These are phyloP conservation scores for Calonectria pauciramosa DNA, from an alignment of 2,329 filamentous ascomycete species.

Conservation along the genomic window DNA sequence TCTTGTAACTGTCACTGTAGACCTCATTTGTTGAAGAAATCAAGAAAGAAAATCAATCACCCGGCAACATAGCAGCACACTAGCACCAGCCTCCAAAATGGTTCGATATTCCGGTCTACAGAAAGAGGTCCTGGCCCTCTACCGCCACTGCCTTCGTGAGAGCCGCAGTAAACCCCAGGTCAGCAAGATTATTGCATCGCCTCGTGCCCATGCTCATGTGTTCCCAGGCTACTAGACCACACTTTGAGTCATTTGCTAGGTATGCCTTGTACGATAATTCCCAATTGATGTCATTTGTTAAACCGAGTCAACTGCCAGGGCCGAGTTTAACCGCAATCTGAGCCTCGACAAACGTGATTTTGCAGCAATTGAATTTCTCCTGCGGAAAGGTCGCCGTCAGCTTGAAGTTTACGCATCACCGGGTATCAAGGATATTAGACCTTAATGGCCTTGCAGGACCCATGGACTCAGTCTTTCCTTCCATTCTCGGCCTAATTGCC, in stretches of 20 bases:
- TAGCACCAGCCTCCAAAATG: conserved; percentile 20
- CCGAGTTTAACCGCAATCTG: conserved; percentile 82
- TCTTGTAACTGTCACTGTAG: not conserved
- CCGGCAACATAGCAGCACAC: not conserved
- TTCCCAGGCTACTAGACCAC: conserved; percentile 65
- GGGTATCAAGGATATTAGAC: conserved; percentile 82
- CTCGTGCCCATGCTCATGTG: conserved; percentile 30
- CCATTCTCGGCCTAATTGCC: not conserved
- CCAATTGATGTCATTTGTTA: not conserved
- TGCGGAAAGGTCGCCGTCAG: conserved; percentile 86
- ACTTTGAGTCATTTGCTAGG: conserved; percentile 77
- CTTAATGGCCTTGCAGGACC: conserved; percentile 34
- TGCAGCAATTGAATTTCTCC: conserved; percentile 84
- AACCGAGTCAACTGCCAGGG: conserved; percentile 58
- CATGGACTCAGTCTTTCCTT: not conserved
- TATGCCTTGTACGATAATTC: conserved; percentile 48
- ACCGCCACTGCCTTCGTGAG: conserved; percentile 87
- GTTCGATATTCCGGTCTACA: conserved; percentile 84
- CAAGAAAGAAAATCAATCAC: not conserved
- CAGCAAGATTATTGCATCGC: conserved; percentile 25
- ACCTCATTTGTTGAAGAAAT: not conserved
- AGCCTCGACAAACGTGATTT: conserved; percentile 87
- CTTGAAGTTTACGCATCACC: conserved; percentile 85
- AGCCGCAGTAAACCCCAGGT: conserved; percentile 85
- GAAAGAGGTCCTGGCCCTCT: conserved; percentile 87